Percentiles rank a stretch among this genome's conserved stretches.
These are phyloP conservation scores for Cladorrhinum sp. DNA, from an alignment of 2,329 filamentous ascomycete species.

Conservation along the genomic window DNA sequence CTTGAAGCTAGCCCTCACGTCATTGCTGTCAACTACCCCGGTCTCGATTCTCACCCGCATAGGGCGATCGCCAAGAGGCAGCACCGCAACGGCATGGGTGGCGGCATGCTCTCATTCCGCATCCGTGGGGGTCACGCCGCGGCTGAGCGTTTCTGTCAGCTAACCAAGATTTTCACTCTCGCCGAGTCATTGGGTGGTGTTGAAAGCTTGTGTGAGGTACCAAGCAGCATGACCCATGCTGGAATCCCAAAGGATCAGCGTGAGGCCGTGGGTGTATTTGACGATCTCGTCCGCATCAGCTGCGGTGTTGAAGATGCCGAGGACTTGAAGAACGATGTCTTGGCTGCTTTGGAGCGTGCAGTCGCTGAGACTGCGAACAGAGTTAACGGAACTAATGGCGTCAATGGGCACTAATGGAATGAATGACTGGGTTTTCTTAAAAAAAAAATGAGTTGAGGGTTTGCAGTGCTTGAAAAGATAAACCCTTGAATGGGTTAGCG, in stretches of 20 bases:
- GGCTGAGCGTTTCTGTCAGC: conserved; percentile 88
- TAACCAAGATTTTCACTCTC: conserved; percentile 85
- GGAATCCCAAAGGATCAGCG: conserved; percentile 88
- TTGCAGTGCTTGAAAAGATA: neutral
- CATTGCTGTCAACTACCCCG: conserved; percentile 91
- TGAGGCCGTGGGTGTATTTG: conserved; percentile 89
- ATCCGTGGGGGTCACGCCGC: conserved; percentile 82
- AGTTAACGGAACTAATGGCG: conserved; percentile 19
- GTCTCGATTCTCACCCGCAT: conserved; percentile 82
- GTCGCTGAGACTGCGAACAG: conserved; percentile 39
- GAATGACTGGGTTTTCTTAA: neutral
- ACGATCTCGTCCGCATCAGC: conserved; percentile 89
- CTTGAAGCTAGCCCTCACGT: conserved; percentile 80
- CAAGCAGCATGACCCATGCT: conserved; percentile 94
- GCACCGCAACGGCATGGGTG: conserved; percentile 90
- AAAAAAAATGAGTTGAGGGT: neutral
- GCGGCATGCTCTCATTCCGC: conserved; percentile 96
- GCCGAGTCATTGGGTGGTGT: conserved; percentile 88
- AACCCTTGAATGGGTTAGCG: neutral
- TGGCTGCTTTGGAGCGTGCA: conserved; percentile 75
- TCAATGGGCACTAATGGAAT: conserved; percentile 13
- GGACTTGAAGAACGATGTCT: conserved; percentile 77
- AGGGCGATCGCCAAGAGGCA: conserved; percentile 82
- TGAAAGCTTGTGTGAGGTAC: conserved; percentile 87
- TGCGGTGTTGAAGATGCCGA: conserved; percentile 90